Percentiles rank a stretch among this genome's conserved stretches.
Evolutionary conservation across 23 red algal species (phyloP).

Genomic region (Gracilaria gracilis): DNA sequence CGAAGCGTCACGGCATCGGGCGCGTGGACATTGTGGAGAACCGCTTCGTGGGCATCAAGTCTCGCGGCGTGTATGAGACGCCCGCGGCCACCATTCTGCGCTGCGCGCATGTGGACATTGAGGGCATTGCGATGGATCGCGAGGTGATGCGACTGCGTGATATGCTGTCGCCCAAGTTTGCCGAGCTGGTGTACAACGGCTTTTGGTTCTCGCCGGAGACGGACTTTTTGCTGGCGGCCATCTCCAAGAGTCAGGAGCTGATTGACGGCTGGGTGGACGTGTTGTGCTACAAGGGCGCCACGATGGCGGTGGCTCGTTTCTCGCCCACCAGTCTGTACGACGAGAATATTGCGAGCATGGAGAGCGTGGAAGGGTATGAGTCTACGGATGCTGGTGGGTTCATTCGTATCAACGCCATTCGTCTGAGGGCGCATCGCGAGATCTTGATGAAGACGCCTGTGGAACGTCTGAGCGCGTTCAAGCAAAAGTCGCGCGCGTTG

Average conservation of each 20-base stretch:
- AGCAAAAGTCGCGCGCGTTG: slow-evolving; percentile 29
- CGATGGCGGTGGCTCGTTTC: slow-evolving; percentile 94
- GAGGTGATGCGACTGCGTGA: slow-evolving; percentile 98
- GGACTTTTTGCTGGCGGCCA: slow-evolving; percentile 95
- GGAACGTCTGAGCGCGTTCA: slow-evolving; percentile 55
- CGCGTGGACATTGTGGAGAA: slow-evolving; percentile 99
- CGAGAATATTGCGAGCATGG: slow-evolving; percentile 94
- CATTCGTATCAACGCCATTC: slow-evolving; percentile 96
- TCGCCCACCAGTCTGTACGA: slow-evolving; percentile 88
- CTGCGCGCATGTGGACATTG: slow-evolving; percentile 97
- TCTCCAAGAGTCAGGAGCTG: slow-evolving; percentile 97
- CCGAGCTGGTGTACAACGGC: slow-evolving; percentile 94
- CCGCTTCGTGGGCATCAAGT: slow-evolving; percentile 96
- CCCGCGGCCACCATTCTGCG: slow-evolving; percentile 93
- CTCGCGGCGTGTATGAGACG: slow-evolving; percentile 94
- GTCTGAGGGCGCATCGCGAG: slow-evolving; percentile 89
- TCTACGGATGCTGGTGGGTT: slow-evolving; percentile 94
- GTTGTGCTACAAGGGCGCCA: slow-evolving; percentile 90
- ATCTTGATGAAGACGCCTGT: slow-evolving; percentile 76
- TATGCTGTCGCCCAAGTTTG: slow-evolving; percentile 98
- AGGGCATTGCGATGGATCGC: slow-evolving; percentile 99
- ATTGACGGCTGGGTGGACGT: slow-evolving; percentile 99
- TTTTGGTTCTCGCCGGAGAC: slow-evolving; percentile 99
- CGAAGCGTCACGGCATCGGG: slow-evolving; percentile 92
- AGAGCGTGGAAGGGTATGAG: slow-evolving; percentile 87